Base-by-base conservation (phyloP, 768 basidiomycete species). In the Pleurotus djamor region DNA sequence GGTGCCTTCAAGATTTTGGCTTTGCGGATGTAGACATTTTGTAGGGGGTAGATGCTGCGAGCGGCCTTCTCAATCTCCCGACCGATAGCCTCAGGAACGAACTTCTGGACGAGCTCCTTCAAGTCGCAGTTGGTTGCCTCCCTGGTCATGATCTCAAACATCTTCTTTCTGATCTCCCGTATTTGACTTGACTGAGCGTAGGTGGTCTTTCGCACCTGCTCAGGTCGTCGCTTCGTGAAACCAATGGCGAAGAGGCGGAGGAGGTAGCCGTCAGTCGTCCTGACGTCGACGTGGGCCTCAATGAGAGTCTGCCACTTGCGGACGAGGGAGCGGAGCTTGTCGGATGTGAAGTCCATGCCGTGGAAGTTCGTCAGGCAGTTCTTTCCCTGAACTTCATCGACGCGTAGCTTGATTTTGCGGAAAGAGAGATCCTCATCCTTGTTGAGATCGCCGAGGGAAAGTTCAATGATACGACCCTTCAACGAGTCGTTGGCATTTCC, bases 291-390 rank as follows among this genome's bases (percentile, higher is more conserved):
- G 74, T 95, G 92, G 41, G 97, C 97, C 80, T 98, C 97, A 69
- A 99, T 96, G 71, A 98, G 91, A 16, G 96, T 88, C 79, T 98
- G 97, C 97, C 97, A 99, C 80, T 98, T 99, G 76, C 96, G 93
- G 68, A 99, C 97, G 71, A 99, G 95, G 52, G 97, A 98, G 59
- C 97, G 95, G 65, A 98, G 89, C 80, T 98, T 98, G 88, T 99
- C 97, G 60, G 96, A 97, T 63, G 97, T 98, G 82, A 99, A 98
- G 81, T 96, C 94, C 96, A 99, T 98, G 74, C 97, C 97, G 78
- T 96, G 92, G 92, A 99, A 99, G 79, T 96, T 96, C 75, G 97
- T 98, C 58, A 98, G 85, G 83, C 95, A 97, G 84, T 94, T 97
- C 84, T 96, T 96, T 80, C 97, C 97, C 80, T 97, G 91, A 61